Evolutionary conservation across 1,139 yeast species (phyloP).

Genomic region (Diutina neorugosa): DNA sequence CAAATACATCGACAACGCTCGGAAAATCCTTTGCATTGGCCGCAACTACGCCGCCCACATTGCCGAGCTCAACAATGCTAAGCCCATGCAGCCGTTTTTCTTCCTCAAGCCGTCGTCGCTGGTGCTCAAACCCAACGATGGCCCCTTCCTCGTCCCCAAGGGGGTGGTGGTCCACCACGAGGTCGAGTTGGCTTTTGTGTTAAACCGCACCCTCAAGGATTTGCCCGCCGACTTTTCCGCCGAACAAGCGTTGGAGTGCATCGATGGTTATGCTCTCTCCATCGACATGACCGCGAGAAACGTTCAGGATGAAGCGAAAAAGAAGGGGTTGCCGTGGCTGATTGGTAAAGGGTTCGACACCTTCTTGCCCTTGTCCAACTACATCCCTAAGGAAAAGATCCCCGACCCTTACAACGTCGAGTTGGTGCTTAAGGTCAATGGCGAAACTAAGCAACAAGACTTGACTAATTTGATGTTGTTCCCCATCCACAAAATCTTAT

Average conservation of each 20-base stretch:
- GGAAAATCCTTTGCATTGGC: conserved; percentile 87
- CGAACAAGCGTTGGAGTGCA: conserved; percentile 60
- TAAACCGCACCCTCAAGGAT: conserved; percentile 54
- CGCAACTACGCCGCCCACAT: conserved; percentile 94
- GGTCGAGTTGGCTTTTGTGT: conserved; percentile 75
- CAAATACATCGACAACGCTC: conserved; percentile 50
- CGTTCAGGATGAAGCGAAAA: conserved; percentile 90
- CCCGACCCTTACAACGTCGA: conserved; percentile 66
- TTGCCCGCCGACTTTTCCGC: conserved; percentile 44
- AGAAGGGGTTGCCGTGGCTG: conserved; percentile 93
- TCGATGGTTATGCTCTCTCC: conserved; percentile 79
- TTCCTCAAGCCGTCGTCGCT: conserved; percentile 79
- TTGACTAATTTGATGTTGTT: conserved; percentile 78
- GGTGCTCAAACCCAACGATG: conserved; percentile 45
- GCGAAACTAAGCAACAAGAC: conserved; percentile 60
- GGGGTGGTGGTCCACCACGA: conserved; percentile 85
- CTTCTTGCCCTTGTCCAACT: conserved; percentile 68
- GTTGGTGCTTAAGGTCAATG: conserved; percentile 60
- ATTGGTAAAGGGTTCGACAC: conserved; percentile 96
- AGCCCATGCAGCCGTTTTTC: conserved; percentile 80
- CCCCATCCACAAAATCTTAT: conserved; percentile 69
- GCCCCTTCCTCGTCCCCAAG: conserved; percentile 73
- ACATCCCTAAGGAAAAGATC: conserved; percentile 53
- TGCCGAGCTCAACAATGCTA: conserved; percentile 70
- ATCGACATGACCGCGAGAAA: conserved; percentile 92